A percentile compares a stretch with the other conserved stretches of the same genome.
These are phyloP conservation scores for Kodamaea anthophila DNA, from an alignment of 1,139 yeast genomes.

Conservation along the genomic window DNA sequence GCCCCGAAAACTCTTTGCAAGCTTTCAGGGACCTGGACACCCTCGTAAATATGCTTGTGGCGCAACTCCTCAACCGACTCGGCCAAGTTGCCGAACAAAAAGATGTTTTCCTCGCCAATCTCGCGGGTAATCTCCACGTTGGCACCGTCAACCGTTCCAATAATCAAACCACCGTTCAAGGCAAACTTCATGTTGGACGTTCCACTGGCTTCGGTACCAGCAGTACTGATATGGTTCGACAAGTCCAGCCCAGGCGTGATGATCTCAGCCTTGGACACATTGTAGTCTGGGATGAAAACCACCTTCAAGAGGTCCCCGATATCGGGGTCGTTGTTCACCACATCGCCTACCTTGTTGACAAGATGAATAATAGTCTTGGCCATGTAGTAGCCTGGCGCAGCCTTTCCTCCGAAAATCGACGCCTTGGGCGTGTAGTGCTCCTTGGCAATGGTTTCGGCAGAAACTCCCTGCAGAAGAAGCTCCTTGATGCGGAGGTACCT, in stretches of 20 bases:
- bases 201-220: constrained; percentile 96
- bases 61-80: constrained; percentile 86
- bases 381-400: constrained; percentile 96
- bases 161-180: constrained; percentile 85
- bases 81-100: constrained; percentile 83
- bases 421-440: constrained; percentile 69
- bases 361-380: constrained; percentile 87
- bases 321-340: constrained; percentile 71
- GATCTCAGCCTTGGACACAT: constrained; percentile 89
- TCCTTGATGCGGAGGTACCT: constrained; percentile 74
- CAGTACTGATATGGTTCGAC: constrained; percentile 94
- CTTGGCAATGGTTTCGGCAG: constrained; percentile 52
- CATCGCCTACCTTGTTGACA: constrained; percentile 74
- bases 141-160: constrained; percentile 97
- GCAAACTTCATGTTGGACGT: constrained; percentile 96
- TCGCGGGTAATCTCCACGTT: constrained; percentile 93
- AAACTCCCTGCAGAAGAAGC: constrained; percentile 42
- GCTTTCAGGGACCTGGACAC: constrained; percentile 48
- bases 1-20: constrained; percentile 60
- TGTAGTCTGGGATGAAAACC: constrained; percentile 85
- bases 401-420: constrained; percentile 85
- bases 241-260: constrained; percentile 87
- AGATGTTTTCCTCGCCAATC: constrained; percentile 88
- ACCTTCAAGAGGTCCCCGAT: constrained; percentile 76
- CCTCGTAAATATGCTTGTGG: constrained; percentile 62